Conservation (phyloP, 108 stramenopile species). For the Hondaea fermentalgiana region DNA sequence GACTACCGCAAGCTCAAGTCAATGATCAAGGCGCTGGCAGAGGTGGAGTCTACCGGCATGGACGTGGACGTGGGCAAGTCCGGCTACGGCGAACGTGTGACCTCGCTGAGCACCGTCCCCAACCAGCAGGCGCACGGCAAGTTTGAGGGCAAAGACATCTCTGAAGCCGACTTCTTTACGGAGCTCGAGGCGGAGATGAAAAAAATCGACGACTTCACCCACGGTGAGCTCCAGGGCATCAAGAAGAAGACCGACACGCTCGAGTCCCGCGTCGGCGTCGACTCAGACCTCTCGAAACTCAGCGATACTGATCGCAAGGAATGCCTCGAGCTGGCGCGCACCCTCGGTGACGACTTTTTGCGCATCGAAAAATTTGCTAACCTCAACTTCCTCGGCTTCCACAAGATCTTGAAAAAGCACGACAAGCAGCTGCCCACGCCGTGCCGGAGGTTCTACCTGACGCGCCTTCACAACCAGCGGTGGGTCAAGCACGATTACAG, state of each 20-base stretch:
- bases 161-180: slow-evolving; percentile 76
- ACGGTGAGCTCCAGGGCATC: slow-evolving; percentile 52
- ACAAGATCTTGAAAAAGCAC: slow-evolving; percentile 96
- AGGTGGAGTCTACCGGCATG: not conserved
- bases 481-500: slow-evolving; percentile 90
- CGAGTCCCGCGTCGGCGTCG: slow-evolving; percentile 5
- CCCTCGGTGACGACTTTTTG: slow-evolving; percentile 42
- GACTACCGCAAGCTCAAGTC: slow-evolving; percentile 33
- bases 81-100: not conserved
- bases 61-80: not conserved
- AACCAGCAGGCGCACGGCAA: not conserved
- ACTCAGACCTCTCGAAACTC: slow-evolving; percentile 26
- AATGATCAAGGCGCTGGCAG: slow-evolving; percentile 19
- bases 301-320: not conserved
- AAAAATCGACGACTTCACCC: slow-evolving; percentile 76
- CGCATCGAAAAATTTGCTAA: slow-evolving; percentile 90
- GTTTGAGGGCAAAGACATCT: slow-evolving; percentile 44
- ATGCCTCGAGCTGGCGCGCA: not conserved
- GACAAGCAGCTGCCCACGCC: slow-evolving; percentile 80
- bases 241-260: slow-evolving; percentile 25
- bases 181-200: slow-evolving; percentile 67
- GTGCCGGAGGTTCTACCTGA: slow-evolving; percentile 78
- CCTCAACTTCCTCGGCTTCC: slow-evolving; percentile 90
- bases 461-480: slow-evolving; percentile 85
- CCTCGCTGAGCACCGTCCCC: not conserved